A percentile compares a stretch with the other conserved stretches of the same genome.
Evolutionary conservation across 768 basidiomycete genomes (phyloP).

Genomic region (Hypsizygus marmoreus): DNA sequence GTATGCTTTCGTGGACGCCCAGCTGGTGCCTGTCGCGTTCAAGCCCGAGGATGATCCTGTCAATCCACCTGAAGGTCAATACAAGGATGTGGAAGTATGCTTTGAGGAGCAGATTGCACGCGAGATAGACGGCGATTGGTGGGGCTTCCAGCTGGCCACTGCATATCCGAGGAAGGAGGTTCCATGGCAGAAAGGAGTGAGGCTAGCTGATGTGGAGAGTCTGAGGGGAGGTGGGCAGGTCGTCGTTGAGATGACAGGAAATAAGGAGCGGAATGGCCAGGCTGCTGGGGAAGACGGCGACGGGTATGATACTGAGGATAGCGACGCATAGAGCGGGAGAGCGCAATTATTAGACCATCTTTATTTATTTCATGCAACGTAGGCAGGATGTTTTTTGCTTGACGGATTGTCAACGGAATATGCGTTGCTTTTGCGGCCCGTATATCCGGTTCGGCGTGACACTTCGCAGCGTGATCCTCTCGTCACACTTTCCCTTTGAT

Average conservation of each 20-base stretch:
- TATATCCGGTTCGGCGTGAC: too few species aligned
- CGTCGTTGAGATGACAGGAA: too few species aligned
- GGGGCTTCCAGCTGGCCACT: conserved; percentile 70
- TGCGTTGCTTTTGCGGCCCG: too few species aligned
- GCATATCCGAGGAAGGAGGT: conserved; percentile 74
- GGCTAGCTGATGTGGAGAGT: conserved; percentile 46
- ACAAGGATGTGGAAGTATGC: conserved; percentile 37
- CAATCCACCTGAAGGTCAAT: conserved; percentile 38
- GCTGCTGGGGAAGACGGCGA: too few species aligned
- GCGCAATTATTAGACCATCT: too few species aligned
- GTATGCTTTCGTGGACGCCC: conserved; percentile 73
- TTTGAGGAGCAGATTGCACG: conserved; percentile 32
- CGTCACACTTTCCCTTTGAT: conserved; percentile 12
- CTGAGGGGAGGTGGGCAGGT: conserved; percentile 59
- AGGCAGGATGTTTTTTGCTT: too few species aligned
- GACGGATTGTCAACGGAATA: too few species aligned
- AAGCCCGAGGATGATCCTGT: conserved; percentile 42
- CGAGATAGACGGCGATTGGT: conserved; percentile 49
- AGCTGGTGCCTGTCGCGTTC: conserved; percentile 47
- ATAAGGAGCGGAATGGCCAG: too few species aligned
- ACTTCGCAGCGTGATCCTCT: too few species aligned
- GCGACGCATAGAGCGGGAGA: too few species aligned
- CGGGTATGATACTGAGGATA: too few species aligned
- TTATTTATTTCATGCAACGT: too few species aligned
- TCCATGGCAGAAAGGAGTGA: conserved; percentile 42